Conservation (phyloP, 1,139 yeast species). For the Geotrichum macrosporum region DNA sequence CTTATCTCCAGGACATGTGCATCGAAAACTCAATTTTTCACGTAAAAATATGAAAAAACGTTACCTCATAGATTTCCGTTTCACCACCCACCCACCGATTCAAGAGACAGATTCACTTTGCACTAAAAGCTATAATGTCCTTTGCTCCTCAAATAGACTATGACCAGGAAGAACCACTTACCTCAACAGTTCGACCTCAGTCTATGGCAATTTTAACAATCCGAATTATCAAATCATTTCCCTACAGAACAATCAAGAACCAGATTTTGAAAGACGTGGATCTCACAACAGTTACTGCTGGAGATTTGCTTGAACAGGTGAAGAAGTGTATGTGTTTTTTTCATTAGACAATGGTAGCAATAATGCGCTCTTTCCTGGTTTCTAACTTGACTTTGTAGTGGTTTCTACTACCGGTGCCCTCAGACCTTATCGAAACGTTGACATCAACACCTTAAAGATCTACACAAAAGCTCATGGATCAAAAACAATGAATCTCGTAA, state of each 20-base stretch:
- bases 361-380: no score
- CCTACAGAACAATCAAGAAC: conserved; percentile 85
- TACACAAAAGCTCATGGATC: conserved; percentile 95
- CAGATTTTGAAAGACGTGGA: conserved; percentile 68
- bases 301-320: conserved; percentile 48
- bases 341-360: conserved; percentile 13
- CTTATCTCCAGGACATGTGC: no score
- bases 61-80: no score
- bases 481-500: conserved; percentile 86
- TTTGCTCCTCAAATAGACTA: conserved; percentile 1
- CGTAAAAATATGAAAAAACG: no score
- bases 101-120: not conserved
- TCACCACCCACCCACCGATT: not conserved
- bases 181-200: conserved; percentile 61
- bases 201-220: conserved; percentile 74
- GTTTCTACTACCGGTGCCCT: conserved; percentile 65
- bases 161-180: conserved; percentile 52
- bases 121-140: no score
- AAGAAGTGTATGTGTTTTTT: conserved; percentile 28
- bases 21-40: no score
- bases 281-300: conserved; percentile 64
- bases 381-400: no score
- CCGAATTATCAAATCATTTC: conserved; percentile 84
- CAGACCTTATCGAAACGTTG: conserved; percentile 79
- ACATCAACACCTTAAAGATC: conserved; percentile 71